Evolutionary conservation across 179 eudicot species (phyloP), one percentile per base, ranked within the genome.

Genomic region (Beta corolliflora): DNA sequence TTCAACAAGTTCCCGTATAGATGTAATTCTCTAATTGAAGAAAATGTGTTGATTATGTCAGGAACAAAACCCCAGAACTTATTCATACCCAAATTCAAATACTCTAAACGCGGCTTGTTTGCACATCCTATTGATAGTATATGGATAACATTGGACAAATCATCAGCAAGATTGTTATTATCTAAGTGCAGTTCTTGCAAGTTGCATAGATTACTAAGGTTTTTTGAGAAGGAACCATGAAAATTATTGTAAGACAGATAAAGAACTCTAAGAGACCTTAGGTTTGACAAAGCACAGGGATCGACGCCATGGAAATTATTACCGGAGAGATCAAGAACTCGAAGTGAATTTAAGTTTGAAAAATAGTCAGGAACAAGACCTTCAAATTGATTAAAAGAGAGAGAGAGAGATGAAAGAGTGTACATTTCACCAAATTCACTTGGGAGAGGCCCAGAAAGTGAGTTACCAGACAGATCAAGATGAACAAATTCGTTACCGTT

Each of bases 281-380:
- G 23, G 67, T 75, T 60, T 9, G 52, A 23, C 7, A 56, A 9
- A 16, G 23, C 9, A 13, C n/a, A 31, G 4, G 84, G 84, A 72
- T 81, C 74, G 23, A 36, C 19, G 12, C 84, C 86, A 3, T 25
- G 19, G 4, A 86, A 46, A 0, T 55, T 21, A 25, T 83, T 86
- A 18, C 18, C 3, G 0, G 73, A 66, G 18, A 83, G 79, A 29
- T 58, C 53, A 41, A 83, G 81, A 41, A 55, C 19, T 48, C 9
- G 9, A 23, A 65, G 44, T 5, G 45, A 61, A 10, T 1, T 13
- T n/a, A 77, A n/a, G 69, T 71, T 45, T 13, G 18, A 13, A 5
- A 55, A 6, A 18, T n/a, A 5, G 23, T 21, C 21, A 5, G 83
- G 86, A 60, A 84, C 77, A 11, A 21, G 18, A 23, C 83, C 85